These are phyloP conservation scores for Aciculosporium take DNA, from an alignment of 2,329 filamentous ascomycete species.

Conservation along the genomic window DNA sequence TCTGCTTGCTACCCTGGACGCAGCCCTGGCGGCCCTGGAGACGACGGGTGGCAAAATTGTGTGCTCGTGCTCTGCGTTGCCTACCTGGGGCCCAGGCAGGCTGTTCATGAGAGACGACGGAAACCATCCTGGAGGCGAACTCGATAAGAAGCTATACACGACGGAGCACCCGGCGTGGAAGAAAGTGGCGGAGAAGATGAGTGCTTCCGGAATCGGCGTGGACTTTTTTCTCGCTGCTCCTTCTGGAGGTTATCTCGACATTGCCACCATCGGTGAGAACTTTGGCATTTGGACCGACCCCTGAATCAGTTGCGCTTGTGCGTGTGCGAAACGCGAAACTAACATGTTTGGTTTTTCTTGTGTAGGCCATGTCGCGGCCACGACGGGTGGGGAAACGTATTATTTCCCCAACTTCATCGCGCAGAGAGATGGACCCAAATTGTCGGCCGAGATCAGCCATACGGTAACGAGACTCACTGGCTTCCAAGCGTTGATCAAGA, in stretches of 20 bases:
- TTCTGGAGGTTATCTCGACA: conserved; percentile 78
- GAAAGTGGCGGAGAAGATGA: conserved; percentile 77
- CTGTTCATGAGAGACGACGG: conserved; percentile 78
- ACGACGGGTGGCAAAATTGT: conserved; percentile 85
- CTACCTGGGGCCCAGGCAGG: conserved; percentile 80
- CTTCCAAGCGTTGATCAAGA: conserved; percentile 94
- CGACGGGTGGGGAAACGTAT: conserved; percentile 88
- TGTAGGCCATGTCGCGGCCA: conserved; percentile 64
- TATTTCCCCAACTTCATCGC: conserved; percentile 95
- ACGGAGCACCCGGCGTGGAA: conserved; percentile 83
- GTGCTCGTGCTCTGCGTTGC: conserved; percentile 73
- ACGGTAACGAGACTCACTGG: conserved; percentile 81
- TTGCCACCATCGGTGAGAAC: conserved; percentile 68
- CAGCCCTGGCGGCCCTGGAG: conserved; percentile 70
- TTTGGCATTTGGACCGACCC: not conserved
- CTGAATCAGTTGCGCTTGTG: no score
- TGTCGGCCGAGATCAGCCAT: conserved; percentile 75
- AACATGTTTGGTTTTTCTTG: conserved; percentile 3
- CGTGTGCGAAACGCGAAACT: not conserved
- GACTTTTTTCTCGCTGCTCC: conserved; percentile 94
- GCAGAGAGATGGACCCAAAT: conserved; percentile 68
- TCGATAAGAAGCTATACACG: conserved; percentile 79
- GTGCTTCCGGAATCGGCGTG: conserved; percentile 69
- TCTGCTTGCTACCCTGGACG: conserved; percentile 68
- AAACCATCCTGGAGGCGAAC: conserved; percentile 72